Conservation (phyloP, 2,329 filamentous ascomycete genomes). For the Verticillium dahliae region DNA sequence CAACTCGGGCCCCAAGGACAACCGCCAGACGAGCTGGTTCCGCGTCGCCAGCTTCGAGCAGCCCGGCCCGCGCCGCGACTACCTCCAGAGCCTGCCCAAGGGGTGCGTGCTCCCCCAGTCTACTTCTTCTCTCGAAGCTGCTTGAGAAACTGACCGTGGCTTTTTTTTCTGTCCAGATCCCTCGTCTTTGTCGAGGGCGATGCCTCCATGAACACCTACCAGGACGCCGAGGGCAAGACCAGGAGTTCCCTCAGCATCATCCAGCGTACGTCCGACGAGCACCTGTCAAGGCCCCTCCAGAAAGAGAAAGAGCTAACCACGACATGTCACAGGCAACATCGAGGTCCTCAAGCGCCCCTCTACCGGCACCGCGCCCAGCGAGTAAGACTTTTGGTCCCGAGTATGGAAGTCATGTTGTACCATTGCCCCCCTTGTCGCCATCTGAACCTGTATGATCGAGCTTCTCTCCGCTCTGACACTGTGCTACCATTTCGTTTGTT, state of each 20-base stretch:
- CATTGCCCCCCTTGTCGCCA: background rate
- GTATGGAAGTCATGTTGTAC: background rate
- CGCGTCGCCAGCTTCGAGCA: constrained; percentile 64
- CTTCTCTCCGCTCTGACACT: background rate
- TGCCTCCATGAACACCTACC: constrained; percentile 59
- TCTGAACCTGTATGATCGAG: background rate
- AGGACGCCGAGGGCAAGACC: constrained; percentile 64
- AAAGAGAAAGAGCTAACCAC: constrained; percentile 9
- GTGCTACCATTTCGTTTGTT: background rate
- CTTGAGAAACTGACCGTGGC: background rate
- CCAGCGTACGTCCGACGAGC: constrained; percentile 61
- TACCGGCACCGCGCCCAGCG: constrained; percentile 9
- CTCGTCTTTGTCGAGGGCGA: constrained; percentile 82
- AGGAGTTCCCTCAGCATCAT: constrained; percentile 60
- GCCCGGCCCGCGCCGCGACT: constrained; percentile 65
- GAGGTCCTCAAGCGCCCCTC: constrained; percentile 39
- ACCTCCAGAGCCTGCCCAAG: constrained; percentile 68
- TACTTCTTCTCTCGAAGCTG: no score
- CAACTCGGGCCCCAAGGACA: constrained; percentile 58
- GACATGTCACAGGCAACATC: constrained; percentile 27
- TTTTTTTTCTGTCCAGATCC: constrained; percentile 42
- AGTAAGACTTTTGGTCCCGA: background rate
- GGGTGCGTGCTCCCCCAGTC: constrained; percentile 54
- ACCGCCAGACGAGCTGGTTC: constrained; percentile 81
- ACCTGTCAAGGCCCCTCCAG: background rate